phyloP scores from a whole-genome alignment of 1,139 yeast genomes.

The Taphrina communis region DNA sequence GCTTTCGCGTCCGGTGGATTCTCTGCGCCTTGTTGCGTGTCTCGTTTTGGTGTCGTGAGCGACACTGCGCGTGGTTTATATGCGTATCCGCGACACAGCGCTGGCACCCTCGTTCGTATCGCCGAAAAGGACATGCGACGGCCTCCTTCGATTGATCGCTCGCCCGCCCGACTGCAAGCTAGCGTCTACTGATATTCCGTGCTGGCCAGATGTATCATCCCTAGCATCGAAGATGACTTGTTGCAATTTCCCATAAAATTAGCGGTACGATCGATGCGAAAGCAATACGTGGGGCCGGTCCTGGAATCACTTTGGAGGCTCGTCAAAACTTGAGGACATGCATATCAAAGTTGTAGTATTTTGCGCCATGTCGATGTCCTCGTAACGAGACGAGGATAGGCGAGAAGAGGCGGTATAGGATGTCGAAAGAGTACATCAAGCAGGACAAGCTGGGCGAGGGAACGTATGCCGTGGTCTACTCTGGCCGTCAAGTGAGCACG shows the following conservation, averaged over 20 bases:
- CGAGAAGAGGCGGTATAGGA: not conserved
- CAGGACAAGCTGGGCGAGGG: constrained; percentile 97
- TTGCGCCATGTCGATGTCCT: no score
- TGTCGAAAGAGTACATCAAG: constrained; percentile 43
- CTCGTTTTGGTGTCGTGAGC: constrained; percentile 1
- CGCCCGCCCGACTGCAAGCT: no score
- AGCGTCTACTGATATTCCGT: no score
- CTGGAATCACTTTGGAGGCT: no score
- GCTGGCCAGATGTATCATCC: no score
- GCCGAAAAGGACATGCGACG: not conserved
- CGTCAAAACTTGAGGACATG: no score
- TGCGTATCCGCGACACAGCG: not conserved
- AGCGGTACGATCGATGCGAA: no score
- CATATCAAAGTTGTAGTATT: no score
- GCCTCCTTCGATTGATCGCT: no score
- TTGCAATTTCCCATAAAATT: no score
- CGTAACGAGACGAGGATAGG: no score
- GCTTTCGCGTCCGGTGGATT: not conserved
- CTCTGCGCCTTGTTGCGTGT: not conserved
- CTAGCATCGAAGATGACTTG: not conserved
- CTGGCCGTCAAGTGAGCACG: constrained; percentile 56
- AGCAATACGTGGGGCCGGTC: no score
- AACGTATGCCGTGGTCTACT: constrained; percentile 94
- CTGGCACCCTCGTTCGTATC: not conserved
- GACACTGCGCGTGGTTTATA: constrained; percentile 11